Conservation (phyloP, 163 green algal genomes). For the Volvox carteri region DNA sequence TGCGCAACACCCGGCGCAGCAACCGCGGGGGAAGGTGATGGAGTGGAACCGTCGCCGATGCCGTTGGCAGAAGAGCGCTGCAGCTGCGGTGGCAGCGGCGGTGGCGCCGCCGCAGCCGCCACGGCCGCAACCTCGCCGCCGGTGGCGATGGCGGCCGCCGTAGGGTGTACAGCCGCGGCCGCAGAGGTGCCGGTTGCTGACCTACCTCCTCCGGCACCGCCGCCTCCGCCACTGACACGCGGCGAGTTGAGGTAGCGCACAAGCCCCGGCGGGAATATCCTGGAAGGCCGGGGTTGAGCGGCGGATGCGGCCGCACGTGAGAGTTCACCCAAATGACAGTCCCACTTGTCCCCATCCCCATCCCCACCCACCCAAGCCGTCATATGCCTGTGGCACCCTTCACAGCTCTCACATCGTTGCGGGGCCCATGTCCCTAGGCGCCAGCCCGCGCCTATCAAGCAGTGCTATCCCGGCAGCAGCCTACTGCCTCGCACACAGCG, state of each 20-base stretch:
- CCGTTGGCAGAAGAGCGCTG: not conserved
- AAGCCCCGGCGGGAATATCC: slow-evolving; percentile 84
- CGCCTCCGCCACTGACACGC: not conserved
- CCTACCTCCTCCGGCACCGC: not conserved
- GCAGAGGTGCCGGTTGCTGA: not conserved
- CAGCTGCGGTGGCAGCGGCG: not conserved
- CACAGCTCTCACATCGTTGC: too few species aligned
- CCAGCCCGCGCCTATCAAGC: too few species aligned
- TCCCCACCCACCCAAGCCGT: too few species aligned
- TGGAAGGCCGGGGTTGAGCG: too few species aligned
- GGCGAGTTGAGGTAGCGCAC: slow-evolving; percentile 78
- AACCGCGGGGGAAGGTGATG: not conserved
- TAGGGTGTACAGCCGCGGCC: not conserved
- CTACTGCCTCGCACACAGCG: too few species aligned
- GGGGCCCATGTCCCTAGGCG: too few species aligned
- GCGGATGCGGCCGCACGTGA: too few species aligned
- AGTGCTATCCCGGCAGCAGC: too few species aligned
- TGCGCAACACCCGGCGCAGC: not conserved
- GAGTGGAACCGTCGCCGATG: not conserved
- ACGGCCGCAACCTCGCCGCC: not conserved
- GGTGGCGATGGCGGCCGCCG: not conserved
- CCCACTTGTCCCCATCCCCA: too few species aligned
- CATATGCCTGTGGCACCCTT: too few species aligned
- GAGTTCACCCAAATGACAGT: too few species aligned
- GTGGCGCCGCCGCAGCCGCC: not conserved